These are phyloP conservation scores for Blastocladiella emersonii DNA, from an alignment of 371 early-diverging fungal species.

Conservation along the genomic window DNA sequence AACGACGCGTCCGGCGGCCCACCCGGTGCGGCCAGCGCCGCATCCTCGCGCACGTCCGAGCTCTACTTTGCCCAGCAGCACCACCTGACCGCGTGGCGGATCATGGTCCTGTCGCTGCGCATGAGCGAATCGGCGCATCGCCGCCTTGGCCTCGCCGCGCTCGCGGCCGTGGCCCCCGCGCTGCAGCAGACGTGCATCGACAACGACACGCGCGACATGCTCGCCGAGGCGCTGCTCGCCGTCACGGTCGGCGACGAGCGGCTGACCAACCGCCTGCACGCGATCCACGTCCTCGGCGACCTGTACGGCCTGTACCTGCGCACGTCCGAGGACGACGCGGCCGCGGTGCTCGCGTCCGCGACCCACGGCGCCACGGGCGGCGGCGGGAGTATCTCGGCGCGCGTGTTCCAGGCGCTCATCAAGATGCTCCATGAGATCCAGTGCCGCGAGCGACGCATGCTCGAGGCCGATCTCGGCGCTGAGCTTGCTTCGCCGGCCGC, in stretches of 20 bases:
- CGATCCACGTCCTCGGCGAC: conserved; percentile 3
- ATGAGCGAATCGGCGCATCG: background rate
- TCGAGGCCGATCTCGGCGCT: too few relatives aligned
- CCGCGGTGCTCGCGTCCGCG: too few relatives aligned
- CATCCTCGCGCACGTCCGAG: too few relatives aligned
- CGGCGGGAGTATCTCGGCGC: background rate
- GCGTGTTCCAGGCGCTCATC: background rate
- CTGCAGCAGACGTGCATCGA: background rate
- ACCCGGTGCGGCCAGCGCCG: too few relatives aligned
- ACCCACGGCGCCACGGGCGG: background rate
- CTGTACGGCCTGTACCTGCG: background rate
- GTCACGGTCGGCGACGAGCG: background rate
- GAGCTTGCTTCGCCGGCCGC: background rate
- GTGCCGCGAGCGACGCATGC: background rate
- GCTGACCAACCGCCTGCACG: background rate
- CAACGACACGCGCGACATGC: background rate
- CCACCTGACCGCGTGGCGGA: background rate
- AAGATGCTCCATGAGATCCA: background rate
- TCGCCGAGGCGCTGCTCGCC: background rate
- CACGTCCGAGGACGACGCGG: background rate
- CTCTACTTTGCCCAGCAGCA: background rate
- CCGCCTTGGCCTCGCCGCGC: background rate
- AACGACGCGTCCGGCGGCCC: too few relatives aligned
- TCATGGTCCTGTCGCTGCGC: background rate
- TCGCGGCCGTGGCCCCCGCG: background rate